Percentiles rank a stretch among this genome's conserved stretches.
Evolutionary conservation across 257 asterid species (phyloP).

Genomic region (Penstemon barbatus): DNA sequence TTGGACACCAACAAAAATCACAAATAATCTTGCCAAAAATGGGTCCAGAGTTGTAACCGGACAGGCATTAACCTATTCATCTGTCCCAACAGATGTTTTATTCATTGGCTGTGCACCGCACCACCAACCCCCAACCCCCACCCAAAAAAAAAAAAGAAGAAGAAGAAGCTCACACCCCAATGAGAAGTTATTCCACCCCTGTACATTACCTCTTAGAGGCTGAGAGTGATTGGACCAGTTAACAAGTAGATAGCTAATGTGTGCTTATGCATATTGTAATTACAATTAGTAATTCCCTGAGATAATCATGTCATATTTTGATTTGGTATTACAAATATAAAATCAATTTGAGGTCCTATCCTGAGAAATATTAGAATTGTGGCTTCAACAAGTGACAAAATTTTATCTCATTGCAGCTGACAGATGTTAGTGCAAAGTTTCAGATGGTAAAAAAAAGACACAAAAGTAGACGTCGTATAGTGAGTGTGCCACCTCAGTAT

Average conservation of each 20-base stretch:
- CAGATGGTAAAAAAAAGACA: background rate
- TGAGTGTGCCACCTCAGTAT: background rate
- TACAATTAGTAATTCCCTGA: background rate
- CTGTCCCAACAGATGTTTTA: too few relatives aligned
- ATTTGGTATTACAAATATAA: background rate
- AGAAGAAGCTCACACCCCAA: too few relatives aligned
- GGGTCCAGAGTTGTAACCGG: too few relatives aligned
- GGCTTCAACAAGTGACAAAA: background rate
- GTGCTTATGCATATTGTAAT: background rate
- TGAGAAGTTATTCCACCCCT: too few relatives aligned
- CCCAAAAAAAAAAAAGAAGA: too few relatives aligned
- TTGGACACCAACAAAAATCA: too few relatives aligned
- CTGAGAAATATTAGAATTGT: background rate
- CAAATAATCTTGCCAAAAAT: too few relatives aligned
- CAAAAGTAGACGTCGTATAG: background rate
- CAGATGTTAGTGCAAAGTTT: background rate
- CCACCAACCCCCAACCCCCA: too few relatives aligned
- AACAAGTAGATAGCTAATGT: background rate
- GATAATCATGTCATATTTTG: background rate
- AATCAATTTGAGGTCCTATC: background rate
- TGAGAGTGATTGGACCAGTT: background rate
- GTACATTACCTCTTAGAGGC: too few relatives aligned
- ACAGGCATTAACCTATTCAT: too few relatives aligned
- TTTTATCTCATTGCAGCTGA: background rate
- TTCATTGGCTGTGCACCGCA: too few relatives aligned